Conservation (phyloP, 169 alveolate genomes). For the Plasmodium blacklocki region DNA sequence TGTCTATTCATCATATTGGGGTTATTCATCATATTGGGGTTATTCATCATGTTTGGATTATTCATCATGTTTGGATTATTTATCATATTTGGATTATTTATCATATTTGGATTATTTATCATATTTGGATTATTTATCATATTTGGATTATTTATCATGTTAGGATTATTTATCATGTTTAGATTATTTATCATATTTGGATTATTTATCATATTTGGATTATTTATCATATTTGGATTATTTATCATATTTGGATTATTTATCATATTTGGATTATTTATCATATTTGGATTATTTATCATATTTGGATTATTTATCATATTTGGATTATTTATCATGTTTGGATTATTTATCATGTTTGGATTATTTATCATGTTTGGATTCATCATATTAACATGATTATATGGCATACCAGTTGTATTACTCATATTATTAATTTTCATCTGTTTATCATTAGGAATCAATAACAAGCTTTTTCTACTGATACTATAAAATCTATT, state of each 20-base stretch:
- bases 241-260: not conserved
- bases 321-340: not conserved
- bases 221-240: constrained; percentile 15
- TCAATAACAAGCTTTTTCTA: constrained; percentile 9
- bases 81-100: constrained; percentile 6
- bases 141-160: not conserved
- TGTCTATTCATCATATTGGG: constrained; percentile 11
- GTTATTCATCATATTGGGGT: not conserved
- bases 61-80: not conserved
- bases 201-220: constrained; percentile 7
- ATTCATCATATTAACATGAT: not conserved
- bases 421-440: constrained; percentile 1
- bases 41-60: constrained; percentile 2
- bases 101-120: constrained; percentile 5
- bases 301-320: not conserved
- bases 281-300: constrained; percentile 1
- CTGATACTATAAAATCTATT: constrained; percentile 9
- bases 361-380: not conserved
- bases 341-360: not conserved
- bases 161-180: not conserved
- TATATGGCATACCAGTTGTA: not conserved
- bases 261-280: constrained; percentile 6
- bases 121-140: constrained; percentile 10
- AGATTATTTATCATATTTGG: not conserved
- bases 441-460: constrained; percentile 40